These are phyloP conservation scores for Massarina eburnea DNA, from an alignment of 2,329 filamentous ascomycete genomes.

Conservation along the genomic window DNA sequence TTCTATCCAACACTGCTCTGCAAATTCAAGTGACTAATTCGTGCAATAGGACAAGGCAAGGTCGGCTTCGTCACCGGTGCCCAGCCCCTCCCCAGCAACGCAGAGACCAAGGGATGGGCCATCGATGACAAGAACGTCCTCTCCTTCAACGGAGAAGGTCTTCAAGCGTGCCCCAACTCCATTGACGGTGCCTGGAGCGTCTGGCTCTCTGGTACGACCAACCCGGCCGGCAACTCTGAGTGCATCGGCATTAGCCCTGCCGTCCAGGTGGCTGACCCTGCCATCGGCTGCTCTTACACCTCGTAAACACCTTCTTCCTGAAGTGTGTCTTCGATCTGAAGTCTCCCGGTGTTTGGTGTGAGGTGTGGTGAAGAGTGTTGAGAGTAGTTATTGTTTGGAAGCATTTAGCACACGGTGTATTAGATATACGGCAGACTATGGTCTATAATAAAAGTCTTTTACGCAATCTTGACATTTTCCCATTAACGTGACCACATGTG, in stretches of 20 bases:
- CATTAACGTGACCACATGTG: too few relatives aligned
- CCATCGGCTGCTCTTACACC: constrained; percentile 26
- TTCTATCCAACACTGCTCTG: not conserved
- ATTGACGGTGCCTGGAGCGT: constrained; percentile 42
- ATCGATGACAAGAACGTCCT: constrained; percentile 50
- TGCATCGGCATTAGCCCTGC: constrained; percentile 39
- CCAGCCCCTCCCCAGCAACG: constrained; percentile 43
- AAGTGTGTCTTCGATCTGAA: too few relatives aligned
- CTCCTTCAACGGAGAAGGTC: constrained; percentile 47
- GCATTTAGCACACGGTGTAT: too few relatives aligned
- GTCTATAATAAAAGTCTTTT: too few relatives aligned
- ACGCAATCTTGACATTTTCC: too few relatives aligned
- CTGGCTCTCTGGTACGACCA: constrained; percentile 21
- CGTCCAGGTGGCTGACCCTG: constrained; percentile 18
- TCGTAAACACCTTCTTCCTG: too few relatives aligned
- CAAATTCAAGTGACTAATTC: not conserved
- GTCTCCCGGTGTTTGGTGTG: too few relatives aligned
- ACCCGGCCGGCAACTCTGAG: constrained; percentile 32
- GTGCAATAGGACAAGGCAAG: constrained; percentile 52
- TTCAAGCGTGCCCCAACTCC: constrained; percentile 58
- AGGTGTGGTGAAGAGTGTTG: too few relatives aligned
- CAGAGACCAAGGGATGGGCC: constrained; percentile 52
- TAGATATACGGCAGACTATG: too few relatives aligned
- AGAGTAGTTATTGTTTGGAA: too few relatives aligned
- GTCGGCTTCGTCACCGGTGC: constrained; percentile 56